Evolutionary conservation across 2,329 filamentous ascomycete genomes (phyloP).

Genomic region (Aplosporella prunicola): DNA sequence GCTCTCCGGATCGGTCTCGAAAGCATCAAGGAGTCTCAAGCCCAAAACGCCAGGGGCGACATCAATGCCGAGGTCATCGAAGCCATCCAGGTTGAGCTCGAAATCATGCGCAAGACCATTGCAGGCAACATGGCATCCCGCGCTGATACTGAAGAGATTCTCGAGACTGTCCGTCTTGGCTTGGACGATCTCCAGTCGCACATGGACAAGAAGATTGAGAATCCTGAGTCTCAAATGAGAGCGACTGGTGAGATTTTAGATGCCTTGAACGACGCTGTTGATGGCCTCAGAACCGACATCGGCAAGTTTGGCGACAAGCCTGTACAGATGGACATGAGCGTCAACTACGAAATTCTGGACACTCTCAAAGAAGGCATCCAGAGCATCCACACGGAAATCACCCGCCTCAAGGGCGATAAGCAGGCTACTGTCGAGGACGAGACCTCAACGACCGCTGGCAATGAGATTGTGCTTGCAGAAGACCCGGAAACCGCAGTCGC

Average conservation of each 20-base stretch:
- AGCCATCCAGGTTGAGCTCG: slow-evolving; percentile 42
- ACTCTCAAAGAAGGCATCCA: slow-evolving; percentile 76
- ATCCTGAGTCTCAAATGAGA: slow-evolving; percentile 43
- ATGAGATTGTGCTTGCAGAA: slow-evolving; percentile 49
- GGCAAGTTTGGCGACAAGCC: too few species aligned
- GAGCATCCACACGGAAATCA: slow-evolving; percentile 66
- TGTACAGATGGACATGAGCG: slow-evolving; percentile 71
- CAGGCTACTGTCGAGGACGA: slow-evolving; percentile 40
- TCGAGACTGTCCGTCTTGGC: slow-evolving; percentile 40
- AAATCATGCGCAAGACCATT: slow-evolving; percentile 37
- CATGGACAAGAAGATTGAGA: slow-evolving; percentile 44
- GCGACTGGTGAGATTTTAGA: slow-evolving; percentile 51
- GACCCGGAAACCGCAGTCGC: slow-evolving; percentile 38
- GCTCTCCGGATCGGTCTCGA: slow-evolving; percentile 28
- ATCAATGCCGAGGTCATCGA: slow-evolving; percentile 44
- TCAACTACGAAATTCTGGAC: slow-evolving; percentile 82
- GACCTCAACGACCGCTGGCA: slow-evolving; percentile 40
- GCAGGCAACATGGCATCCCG: slow-evolving; percentile 30
- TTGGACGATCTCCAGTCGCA: slow-evolving; percentile 42
- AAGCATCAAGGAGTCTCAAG: slow-evolving; percentile 20
- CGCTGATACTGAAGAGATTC: slow-evolving; percentile 39
- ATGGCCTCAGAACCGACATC: slow-evolving; percentile 65
- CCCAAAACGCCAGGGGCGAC: slow-evolving; percentile 12
- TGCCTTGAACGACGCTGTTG: slow-evolving; percentile 59
- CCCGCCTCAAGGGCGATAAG: slow-evolving; percentile 55